A percentile compares a stretch with the other conserved stretches of the same genome.
phyloP scores from a whole-genome alignment of 805 yeast species.

The Ogataea ganodermae region DNA sequence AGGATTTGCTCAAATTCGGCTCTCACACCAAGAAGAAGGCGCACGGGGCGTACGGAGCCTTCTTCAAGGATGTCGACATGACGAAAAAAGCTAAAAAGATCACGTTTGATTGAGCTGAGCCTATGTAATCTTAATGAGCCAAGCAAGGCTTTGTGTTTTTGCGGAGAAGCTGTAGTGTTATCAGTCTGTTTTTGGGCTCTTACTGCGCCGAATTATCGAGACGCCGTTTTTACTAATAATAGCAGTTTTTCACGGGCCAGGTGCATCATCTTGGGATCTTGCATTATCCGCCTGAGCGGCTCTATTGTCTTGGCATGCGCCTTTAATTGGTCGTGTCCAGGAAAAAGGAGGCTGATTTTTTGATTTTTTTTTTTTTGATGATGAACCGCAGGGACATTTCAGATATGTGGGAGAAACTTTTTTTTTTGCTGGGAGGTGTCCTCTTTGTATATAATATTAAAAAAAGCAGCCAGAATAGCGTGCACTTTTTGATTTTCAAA shows the following conservation, averaged over 20 bases:
- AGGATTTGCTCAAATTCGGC: conserved; percentile 90
- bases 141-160: conserved; percentile 1
- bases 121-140: neutral
- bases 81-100: conserved; percentile 85
- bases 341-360: conserved; percentile 17
- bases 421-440: conserved; percentile 2
- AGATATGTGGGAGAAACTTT: neutral
- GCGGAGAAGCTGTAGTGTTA: neutral
- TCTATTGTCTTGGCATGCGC: neutral
- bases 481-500: neutral
- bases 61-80: conserved; percentile 90
- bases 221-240: neutral
- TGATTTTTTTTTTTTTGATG: neutral
- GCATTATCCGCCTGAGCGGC: neutral
- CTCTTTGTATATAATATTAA: no score
- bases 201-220: neutral
- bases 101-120: conserved; percentile 57
- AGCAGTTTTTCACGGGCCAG: neutral
- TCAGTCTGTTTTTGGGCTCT: neutral
- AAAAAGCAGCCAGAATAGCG: neutral
- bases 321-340: conserved; percentile 12
- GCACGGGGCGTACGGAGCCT: conserved; percentile 97
- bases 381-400: neutral
- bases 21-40: conserved; percentile 98
- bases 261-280: neutral